These are phyloP conservation scores for Penicillium cosmopolitanum DNA, from an alignment of 495 filamentous ascomycete genomes.

Conservation along the genomic window DNA sequence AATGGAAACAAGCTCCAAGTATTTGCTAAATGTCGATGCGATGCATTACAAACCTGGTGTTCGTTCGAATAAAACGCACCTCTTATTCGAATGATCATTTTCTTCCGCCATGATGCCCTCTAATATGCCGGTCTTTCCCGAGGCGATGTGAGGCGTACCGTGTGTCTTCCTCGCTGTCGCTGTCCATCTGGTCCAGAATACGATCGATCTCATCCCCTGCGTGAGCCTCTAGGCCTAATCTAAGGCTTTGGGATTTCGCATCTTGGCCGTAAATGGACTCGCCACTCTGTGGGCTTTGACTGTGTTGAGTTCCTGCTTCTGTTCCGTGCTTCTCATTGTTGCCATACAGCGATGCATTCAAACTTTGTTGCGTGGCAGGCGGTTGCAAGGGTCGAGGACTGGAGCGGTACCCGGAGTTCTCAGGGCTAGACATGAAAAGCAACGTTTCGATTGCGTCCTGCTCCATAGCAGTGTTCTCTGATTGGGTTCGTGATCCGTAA, in stretches of 20 bases:
- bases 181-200: conserved; percentile 56
- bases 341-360: conserved; percentile 35
- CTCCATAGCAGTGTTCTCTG: conserved; percentile 72
- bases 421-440: conserved; percentile 85
- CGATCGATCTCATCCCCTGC: conserved; percentile 57
- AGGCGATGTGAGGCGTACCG: conserved; percentile 27
- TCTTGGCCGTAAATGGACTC: conserved; percentile 17
- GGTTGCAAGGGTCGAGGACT: conserved; percentile 36
- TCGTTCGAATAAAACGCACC: background rate
- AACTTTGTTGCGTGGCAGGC: conserved; percentile 32
- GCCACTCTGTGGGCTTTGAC: conserved; percentile 28
- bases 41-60: background rate
- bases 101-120: conserved; percentile 11
- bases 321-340: conserved; percentile 18
- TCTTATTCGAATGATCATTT: conserved; percentile 7
- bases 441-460: conserved; percentile 87
- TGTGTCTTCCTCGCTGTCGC: conserved; percentile 45
- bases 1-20: background rate
- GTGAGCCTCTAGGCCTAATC: conserved; percentile 35
- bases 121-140: conserved; percentile 12
- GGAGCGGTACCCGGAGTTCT: conserved; percentile 62
- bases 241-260: conserved; percentile 5
- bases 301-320: conserved; percentile 10
- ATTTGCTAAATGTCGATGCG: background rate
- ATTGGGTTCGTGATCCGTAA: conserved; percentile 54